Evolutionary conservation across 805 yeast species (phyloP).

Genomic region (Vanderwaltozyma verrucispora): DNA sequence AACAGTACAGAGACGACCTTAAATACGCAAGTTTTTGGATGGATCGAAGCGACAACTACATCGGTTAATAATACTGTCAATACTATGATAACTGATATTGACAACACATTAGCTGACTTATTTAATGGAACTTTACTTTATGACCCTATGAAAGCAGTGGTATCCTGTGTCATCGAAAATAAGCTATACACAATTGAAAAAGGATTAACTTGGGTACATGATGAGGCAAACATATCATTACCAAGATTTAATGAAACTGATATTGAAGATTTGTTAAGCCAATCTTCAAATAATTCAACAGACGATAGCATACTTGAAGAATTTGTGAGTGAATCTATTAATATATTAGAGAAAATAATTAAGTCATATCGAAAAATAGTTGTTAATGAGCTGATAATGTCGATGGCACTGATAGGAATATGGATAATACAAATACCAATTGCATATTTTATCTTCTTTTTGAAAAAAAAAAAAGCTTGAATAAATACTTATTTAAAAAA

Average conservation of each 20-base stretch:
- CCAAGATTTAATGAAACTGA: conserved; percentile 39
- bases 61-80: conserved; percentile 52
- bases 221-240: conserved; percentile 46
- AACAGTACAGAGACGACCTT: conserved; percentile 37
- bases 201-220: conserved; percentile 72
- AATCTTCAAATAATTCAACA: not conserved
- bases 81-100: conserved; percentile 47
- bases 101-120: conserved; percentile 42
- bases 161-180: conserved; percentile 69
- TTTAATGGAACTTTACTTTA: conserved; percentile 64
- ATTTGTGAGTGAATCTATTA: conserved; percentile 18
- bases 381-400: conserved; percentile 37
- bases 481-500: not conserved
- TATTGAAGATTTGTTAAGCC: conserved; percentile 7
- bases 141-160: conserved; percentile 51
- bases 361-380: conserved; percentile 25
- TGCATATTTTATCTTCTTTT: conserved; percentile 27
- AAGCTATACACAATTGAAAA: conserved; percentile 55
- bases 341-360: conserved; percentile 23
- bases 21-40: conserved; percentile 57
- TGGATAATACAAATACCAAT: conserved; percentile 41
- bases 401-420: conserved; percentile 33
- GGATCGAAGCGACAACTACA: conserved; percentile 47
- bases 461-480: not conserved
- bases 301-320: conserved; percentile 3